Evolutionary conservation across 164 flowering plant species (phyloP).

Genomic region (Cinnamomum chago): DNA sequence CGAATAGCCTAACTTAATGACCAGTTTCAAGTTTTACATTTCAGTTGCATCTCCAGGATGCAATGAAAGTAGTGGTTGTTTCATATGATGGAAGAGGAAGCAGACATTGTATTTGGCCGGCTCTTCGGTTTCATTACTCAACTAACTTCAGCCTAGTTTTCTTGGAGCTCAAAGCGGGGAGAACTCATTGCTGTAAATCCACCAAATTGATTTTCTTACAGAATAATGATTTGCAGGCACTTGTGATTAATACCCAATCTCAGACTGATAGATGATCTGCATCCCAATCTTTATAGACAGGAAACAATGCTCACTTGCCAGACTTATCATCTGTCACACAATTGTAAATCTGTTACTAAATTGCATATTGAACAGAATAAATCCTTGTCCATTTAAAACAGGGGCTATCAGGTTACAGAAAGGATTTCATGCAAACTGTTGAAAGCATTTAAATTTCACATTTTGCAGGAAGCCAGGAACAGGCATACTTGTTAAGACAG

Average conservation of each 20-base stretch:
- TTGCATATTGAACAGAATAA: not conserved
- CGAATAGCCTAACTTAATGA: slow-evolving; percentile 24
- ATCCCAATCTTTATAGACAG: not conserved
- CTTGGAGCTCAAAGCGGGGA: not conserved
- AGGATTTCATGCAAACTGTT: not conserved
- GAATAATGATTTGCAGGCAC: not conserved
- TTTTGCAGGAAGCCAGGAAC: not conserved
- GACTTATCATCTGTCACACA: not conserved
- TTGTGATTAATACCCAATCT: not conserved
- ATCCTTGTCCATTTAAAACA: not conserved
- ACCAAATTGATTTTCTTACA: not conserved
- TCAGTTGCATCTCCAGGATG: not conserved
- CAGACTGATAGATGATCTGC: not conserved
- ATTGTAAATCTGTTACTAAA: slow-evolving; percentile 1
- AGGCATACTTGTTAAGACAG: not conserved
- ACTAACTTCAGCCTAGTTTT: not conserved
- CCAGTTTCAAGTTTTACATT: not conserved
- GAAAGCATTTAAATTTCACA: not conserved
- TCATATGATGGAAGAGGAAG: not conserved
- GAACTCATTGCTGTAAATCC: not conserved
- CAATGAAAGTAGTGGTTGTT: not conserved
- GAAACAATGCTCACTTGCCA: not conserved
- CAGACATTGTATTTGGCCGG: not conserved
- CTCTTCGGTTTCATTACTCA: not conserved
- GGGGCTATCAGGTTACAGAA: not conserved